A percentile compares a stretch with the other conserved stretches of the same genome.
Evolutionary conservation across 1,284 basidiomycete genomes (phyloP).

Genomic region (Cystobasidium slooffiae): DNA sequence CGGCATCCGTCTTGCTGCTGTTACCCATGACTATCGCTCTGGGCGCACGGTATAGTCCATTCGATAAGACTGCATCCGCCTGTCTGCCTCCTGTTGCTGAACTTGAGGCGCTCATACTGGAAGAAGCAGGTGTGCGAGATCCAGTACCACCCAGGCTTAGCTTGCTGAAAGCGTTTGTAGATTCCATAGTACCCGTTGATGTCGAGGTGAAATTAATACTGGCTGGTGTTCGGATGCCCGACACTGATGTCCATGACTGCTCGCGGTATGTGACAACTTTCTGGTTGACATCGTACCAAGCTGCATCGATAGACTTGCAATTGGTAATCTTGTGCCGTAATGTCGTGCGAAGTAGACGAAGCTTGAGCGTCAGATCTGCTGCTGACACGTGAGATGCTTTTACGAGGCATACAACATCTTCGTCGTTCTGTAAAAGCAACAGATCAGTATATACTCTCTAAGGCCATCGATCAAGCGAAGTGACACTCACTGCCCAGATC

Average conservation of each 20-base stretch:
- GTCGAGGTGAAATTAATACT: conserved; percentile 8
- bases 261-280: conserved; percentile 26
- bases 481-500: conserved; percentile 35
- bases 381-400: neutral
- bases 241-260: conserved; percentile 39
- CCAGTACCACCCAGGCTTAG: conserved; percentile 7
- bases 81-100: conserved; percentile 5
- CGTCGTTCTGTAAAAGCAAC: conserved; percentile 33
- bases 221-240: conserved; percentile 15
- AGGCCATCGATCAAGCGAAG: too few relatives aligned
- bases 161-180: conserved; percentile 16
- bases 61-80: conserved; percentile 11
- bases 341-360: conserved; percentile 30
- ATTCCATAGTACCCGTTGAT: neutral
- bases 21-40: conserved; percentile 18
- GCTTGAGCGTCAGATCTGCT: conserved; percentile 31
- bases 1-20: neutral
- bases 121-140: neutral
- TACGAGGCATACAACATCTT: conserved; percentile 44
- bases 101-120: neutral
- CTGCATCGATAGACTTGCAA: conserved; percentile 34
- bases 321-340: conserved; percentile 16
- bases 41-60: conserved; percentile 33
- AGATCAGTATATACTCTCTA: neutral
- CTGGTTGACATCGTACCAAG: conserved; percentile 17